Evolutionary conservation across 2,329 filamentous ascomycete species (phyloP).

Genomic region (Aspergillus pseudoterreus): DNA sequence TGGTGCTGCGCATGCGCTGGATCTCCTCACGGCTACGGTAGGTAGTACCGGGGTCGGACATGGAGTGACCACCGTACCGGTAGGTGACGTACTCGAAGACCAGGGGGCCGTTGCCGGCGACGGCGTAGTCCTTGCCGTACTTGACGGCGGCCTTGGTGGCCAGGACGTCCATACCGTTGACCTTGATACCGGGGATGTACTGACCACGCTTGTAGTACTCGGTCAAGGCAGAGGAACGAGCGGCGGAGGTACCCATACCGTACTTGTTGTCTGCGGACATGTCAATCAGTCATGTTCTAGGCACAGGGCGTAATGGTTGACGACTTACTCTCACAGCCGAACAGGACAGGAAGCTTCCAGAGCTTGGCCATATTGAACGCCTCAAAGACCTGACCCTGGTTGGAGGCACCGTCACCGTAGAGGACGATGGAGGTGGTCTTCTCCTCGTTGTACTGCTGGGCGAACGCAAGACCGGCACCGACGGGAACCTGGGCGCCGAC

Average conservation of each 20-base stretch:
- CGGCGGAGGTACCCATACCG: slow-evolving; percentile 96
- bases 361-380: slow-evolving; percentile 99
- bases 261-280: slow-evolving; percentile 88
- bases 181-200: slow-evolving; percentile 98
- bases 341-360: slow-evolving; percentile 93
- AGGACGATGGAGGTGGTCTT: slow-evolving; percentile 84
- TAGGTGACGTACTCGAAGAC: slow-evolving; percentile 99
- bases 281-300: neutral
- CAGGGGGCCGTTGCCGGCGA: slow-evolving; percentile 80
- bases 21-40: slow-evolving; percentile 99
- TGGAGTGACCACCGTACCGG: slow-evolving; percentile 98
- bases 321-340: slow-evolving; percentile 92
- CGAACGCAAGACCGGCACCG: slow-evolving; percentile 92
- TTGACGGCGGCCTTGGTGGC: slow-evolving; percentile 94
- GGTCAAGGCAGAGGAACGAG: slow-evolving; percentile 89
- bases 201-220: slow-evolving; percentile 99
- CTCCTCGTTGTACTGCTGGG: slow-evolving; percentile 87
- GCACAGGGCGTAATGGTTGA: neutral
- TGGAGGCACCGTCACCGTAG: slow-evolving; percentile 97
- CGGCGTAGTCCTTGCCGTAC: slow-evolving; percentile 86
- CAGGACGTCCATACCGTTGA: slow-evolving; percentile 99
- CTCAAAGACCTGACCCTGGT: slow-evolving; percentile 99
- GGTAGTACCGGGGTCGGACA: slow-evolving; percentile 98
- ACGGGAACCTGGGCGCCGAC: slow-evolving; percentile 98
- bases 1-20: slow-evolving; percentile 97